Conservation (phyloP, 441 rosid species). For the Gossypium aridum region DNA sequence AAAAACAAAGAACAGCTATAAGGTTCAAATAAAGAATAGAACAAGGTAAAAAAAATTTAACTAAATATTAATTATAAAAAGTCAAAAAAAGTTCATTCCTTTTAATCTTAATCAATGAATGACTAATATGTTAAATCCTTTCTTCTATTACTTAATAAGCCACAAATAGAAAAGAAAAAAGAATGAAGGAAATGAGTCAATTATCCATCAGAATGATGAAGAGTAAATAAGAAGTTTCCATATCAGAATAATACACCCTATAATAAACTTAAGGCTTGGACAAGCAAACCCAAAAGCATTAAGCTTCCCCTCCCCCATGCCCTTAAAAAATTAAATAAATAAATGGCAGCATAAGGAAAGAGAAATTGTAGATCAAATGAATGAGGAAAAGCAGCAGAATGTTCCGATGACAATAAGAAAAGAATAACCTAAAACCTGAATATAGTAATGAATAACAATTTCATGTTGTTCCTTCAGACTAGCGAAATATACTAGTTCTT, state of each 20-base stretch:
- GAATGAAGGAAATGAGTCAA: not conserved
- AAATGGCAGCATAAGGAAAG: not conserved
- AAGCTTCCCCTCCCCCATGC: not conserved
- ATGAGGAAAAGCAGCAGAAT: not conserved
- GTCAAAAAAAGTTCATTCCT: not conserved
- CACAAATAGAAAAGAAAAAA: not conserved
- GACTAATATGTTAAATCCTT: not conserved
- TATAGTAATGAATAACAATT: conserved; percentile 84
- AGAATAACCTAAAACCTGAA: conserved; percentile 54
- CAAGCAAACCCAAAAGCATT: not conserved
- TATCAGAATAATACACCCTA: not conserved
- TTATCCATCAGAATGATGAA: not conserved
- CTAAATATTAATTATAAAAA: not conserved
- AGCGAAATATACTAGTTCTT: conserved; percentile 95
- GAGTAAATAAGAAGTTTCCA: not conserved
- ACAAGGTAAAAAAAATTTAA: not conserved
- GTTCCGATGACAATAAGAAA: not conserved
- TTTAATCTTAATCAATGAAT: conserved; percentile 1
- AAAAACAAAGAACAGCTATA: not conserved
- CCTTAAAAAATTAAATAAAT: not conserved
- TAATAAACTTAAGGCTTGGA: not conserved
- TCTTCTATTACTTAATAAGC: not conserved
- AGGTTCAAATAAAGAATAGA: conserved; percentile 1
- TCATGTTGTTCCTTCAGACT: conserved; percentile 91
- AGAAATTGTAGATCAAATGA: conserved; percentile 8